Base-by-base conservation (phyloP, 1,139 yeast genomes). In the Sugiyamaella neomexicana region DNA sequence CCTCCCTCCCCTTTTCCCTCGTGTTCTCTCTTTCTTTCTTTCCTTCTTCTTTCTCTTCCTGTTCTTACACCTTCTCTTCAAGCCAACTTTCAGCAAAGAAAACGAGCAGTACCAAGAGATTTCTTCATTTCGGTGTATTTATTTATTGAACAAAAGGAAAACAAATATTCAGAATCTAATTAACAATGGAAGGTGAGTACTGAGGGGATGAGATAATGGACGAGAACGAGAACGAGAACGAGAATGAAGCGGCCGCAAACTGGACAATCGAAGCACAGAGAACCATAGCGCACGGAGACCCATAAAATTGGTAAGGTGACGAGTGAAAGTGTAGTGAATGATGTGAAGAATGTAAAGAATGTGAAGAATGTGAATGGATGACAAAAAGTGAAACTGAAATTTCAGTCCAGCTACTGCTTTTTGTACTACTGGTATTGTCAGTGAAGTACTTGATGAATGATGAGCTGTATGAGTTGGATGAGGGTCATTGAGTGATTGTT, bases 181-280 rank as follows among this genome's bases (percentile, higher is more conserved):
- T 48, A 36, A 54, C 55, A 60, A 61, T 61, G 63, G 64, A 60
- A 60, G 64, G 64, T 59, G 49, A 56, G 64, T 59, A 4, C 5
- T 20, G 25, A 20, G 25, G 25, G 5, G 25, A 5, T 20, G 25
- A 20, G 25, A n/a, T n/a, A n/a, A n/a, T n/a, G n/a, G n/a, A n/a
- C n/a, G n/a, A n/a, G n/a, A n/a, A n/a, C n/a, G n/a, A n/a, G 31
- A 27, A 27, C 31, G 31, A 27, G 8, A 27, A 37, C 31, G 47
- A 32, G 15, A 46, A 32, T 45, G 40, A 46, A 16, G 25, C 5
- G 25, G 25, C 25, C 25, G 5, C 25, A 52, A 25, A 41, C 9
- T 39, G 23, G 46, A 34, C n/a, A 25, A 27, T 52, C 20, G 46
- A 29, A 23, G 44, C 13, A 37, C 25, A 39, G 17, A 2, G 34